These are phyloP conservation scores for Salvia hispanica DNA, from an alignment of 257 asterid genomes.

Conservation along the genomic window DNA sequence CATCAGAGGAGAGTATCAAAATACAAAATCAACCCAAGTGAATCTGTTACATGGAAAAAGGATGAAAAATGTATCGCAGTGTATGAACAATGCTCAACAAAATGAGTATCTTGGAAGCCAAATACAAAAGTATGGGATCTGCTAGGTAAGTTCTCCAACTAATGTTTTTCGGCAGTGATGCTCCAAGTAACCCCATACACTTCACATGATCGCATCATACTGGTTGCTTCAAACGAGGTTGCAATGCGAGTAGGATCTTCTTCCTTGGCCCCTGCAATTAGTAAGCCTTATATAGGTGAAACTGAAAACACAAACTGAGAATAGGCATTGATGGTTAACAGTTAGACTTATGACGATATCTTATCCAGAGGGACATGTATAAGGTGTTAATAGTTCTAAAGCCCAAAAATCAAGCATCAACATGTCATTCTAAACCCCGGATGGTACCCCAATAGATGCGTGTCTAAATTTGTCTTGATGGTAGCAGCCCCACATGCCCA, in stretches of 20 bases:
- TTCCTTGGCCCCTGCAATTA: constrained; percentile 87
- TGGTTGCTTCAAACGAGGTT: constrained; percentile 56
- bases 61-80: constrained; percentile 14
- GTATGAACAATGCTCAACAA: constrained; percentile 25
- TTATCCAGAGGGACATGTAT: constrained; percentile 2
- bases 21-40: constrained; percentile 17
- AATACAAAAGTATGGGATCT: constrained; percentile 12
- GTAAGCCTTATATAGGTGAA: constrained; percentile 9
- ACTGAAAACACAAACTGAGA: constrained; percentile 4
- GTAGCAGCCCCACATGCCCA: constrained; percentile 1
- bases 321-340: constrained; percentile 5
- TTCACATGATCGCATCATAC: constrained; percentile 33
- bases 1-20: constrained; percentile 24
- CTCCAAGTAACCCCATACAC: constrained; percentile 28
- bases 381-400: not conserved
- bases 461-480: not conserved
- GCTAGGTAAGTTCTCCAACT: constrained; percentile 19
- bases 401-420: constrained; percentile 6
- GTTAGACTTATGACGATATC: constrained; percentile 3
- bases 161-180: constrained; percentile 10
- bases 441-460: not conserved
- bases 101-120: constrained; percentile 28
- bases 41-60: constrained; percentile 13
- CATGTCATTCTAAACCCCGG: not conserved
- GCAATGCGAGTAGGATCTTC: constrained; percentile 67